Percentiles rank a stretch among this genome's conserved stretches.
Evolutionary conservation across 257 asterid genomes (phyloP).

Genomic region (Solanum phureja): DNA sequence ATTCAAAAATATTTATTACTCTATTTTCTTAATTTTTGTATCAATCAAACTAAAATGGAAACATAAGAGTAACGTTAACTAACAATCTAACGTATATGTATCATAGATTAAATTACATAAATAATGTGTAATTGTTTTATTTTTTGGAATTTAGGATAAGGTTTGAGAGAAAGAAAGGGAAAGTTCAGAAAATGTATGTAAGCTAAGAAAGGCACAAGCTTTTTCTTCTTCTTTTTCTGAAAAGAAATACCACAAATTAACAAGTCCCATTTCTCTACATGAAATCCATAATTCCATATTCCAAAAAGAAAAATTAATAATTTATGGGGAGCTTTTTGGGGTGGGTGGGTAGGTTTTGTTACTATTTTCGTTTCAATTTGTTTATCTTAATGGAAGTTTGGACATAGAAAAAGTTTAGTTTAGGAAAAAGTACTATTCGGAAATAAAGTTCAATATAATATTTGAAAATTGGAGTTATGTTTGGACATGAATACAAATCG

Average conservation of each 20-base stretch:
- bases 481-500: no score
- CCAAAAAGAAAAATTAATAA: neutral
- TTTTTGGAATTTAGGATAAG: neutral
- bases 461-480: no score
- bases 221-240: neutral
- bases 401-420: no score
- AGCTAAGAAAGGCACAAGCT: neutral
- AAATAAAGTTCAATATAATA: no score
- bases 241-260: neutral
- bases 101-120: neutral
- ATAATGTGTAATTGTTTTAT: neutral
- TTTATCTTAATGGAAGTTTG: neutral
- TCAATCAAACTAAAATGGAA: neutral
- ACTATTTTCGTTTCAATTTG: neutral
- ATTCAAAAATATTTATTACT: neutral
- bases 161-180: neutral
- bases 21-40: neutral
- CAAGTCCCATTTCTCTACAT: neutral
- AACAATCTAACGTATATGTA: neutral
- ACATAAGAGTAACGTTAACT: neutral
- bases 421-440: no score
- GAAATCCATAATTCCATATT: neutral
- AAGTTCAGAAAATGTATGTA: neutral
- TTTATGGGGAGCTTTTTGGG: neutral
- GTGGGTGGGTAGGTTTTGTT: neutral